Conservation (phyloP, 148 eudicot species). For the Beta vulgaris region DNA sequence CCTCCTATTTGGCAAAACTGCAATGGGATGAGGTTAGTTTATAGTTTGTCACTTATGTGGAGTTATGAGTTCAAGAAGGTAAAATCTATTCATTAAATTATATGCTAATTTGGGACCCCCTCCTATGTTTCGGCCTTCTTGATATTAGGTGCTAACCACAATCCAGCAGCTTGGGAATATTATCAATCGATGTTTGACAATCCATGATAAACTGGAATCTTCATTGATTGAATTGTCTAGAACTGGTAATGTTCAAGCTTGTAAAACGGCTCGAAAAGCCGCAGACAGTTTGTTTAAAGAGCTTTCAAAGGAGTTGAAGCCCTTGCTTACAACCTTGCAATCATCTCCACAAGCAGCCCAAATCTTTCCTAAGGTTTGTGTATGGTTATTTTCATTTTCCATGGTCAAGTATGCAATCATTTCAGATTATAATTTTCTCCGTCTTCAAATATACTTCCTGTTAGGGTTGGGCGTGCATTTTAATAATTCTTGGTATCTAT, state of each 20-base stretch:
- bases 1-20: slow-evolving; percentile 84
- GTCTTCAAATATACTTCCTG: too few relatives aligned
- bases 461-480: too few relatives aligned
- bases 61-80: not conserved
- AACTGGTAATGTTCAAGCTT: slow-evolving; percentile 80
- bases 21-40: slow-evolving; percentile 92
- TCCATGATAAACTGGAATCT: slow-evolving; percentile 79
- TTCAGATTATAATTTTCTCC: not conserved
- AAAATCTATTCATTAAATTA: not conserved
- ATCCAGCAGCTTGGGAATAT: slow-evolving; percentile 72
- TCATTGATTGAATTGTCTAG: slow-evolving; percentile 84
- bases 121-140: not conserved
- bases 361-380: slow-evolving; percentile 64
- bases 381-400: slow-evolving; percentile 4
- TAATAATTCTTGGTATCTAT: too few relatives aligned
- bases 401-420: not conserved
- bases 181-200: slow-evolving; percentile 49
- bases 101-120: slow-evolving; percentile 11
- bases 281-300: slow-evolving; percentile 78
- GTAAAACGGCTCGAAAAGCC: slow-evolving; percentile 77
- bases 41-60: not conserved
- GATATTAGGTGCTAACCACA: slow-evolving; percentile 60
- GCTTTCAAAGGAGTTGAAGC: slow-evolving; percentile 80
- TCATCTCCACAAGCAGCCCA: slow-evolving; percentile 74
- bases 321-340: slow-evolving; percentile 66